These are phyloP conservation scores for Cinnamomum micranthum DNA, from an alignment of 164 flowering plant species.

Conservation along the genomic window DNA sequence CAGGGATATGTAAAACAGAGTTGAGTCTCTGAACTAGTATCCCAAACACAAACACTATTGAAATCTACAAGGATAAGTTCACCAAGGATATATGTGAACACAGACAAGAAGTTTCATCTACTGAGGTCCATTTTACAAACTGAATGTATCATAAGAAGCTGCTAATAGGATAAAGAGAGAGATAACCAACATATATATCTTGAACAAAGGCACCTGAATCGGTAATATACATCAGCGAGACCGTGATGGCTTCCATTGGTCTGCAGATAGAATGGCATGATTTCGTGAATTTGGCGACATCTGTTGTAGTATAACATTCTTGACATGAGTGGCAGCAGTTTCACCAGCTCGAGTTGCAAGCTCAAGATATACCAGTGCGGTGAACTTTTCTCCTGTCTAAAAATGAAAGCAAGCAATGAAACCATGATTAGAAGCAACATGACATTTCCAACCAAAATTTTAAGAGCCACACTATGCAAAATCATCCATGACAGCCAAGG, in stretches of 20 bases:
- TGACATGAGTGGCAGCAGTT: constrained; percentile 62
- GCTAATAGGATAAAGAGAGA: no score
- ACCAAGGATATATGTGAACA: no score
- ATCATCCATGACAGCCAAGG: no score
- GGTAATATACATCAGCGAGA: constrained; percentile 22
- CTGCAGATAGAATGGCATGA: constrained; percentile 50
- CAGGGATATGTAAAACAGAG: no score
- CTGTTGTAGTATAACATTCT: constrained; percentile 58
- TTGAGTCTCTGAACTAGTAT: no score
- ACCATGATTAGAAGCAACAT: neutral
- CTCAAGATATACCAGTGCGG: constrained; percentile 80
- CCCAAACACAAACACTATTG: no score
- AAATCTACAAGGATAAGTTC: no score
- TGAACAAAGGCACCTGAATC: neutral
- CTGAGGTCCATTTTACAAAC: no score
- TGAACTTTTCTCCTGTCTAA: constrained; percentile 75
- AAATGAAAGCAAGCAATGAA: neutral
- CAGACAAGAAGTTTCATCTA: no score
- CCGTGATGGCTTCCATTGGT: constrained; percentile 70
- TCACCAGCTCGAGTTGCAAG: constrained; percentile 88
- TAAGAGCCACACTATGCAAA: no score
- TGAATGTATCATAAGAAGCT: no score
- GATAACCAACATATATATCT: neutral
- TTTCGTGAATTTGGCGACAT: constrained; percentile 51
- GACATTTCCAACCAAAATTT: neutral